Evolutionary conservation across 2,329 filamentous ascomycete species (phyloP).

Genomic region (Sclerotinia trifoliorum): DNA sequence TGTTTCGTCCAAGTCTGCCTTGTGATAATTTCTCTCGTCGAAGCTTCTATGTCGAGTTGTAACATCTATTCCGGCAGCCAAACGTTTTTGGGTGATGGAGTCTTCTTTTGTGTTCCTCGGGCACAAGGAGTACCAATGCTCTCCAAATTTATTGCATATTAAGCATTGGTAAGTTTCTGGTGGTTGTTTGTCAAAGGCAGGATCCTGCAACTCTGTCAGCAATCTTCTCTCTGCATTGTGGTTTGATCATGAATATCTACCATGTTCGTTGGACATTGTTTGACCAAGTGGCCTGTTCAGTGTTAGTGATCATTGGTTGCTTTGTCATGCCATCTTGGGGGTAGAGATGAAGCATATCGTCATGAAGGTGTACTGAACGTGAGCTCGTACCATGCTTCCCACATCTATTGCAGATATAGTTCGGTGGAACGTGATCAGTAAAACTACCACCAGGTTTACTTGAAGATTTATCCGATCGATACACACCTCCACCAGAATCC

Average conservation of each 20-base stretch:
- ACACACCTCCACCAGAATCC: neutral
- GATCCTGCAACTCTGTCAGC: slow-evolving; percentile 34
- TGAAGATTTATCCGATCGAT: neutral
- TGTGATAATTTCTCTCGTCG: neutral
- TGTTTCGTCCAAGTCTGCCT: too few species aligned
- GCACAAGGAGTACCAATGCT: slow-evolving; percentile 43
- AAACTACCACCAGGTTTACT: neutral
- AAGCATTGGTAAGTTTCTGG: slow-evolving; percentile 40
- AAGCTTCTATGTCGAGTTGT: neutral
- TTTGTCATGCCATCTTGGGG: neutral
- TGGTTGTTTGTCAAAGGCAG: slow-evolving; percentile 41
- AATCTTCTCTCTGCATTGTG: neutral
- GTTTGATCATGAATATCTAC: neutral
- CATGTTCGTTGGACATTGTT: slow-evolving; percentile 46
- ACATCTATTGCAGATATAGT: slow-evolving; percentile 37
- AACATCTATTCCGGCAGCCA: slow-evolving; percentile 21
- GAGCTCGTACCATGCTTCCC: slow-evolving; percentile 29
- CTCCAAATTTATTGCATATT: slow-evolving; percentile 40
- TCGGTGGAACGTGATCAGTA: slow-evolving; percentile 16
- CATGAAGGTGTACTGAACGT: neutral
- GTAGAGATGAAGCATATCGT: neutral
- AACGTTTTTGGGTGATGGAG: slow-evolving; percentile 42
- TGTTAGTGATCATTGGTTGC: slow-evolving; percentile 14
- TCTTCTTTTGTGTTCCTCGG: slow-evolving; percentile 39
- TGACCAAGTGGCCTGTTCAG: slow-evolving; percentile 43